Base-by-base conservation (phyloP, 1,139 yeast species). In the Zygotorulaspora mrakii region DNA sequence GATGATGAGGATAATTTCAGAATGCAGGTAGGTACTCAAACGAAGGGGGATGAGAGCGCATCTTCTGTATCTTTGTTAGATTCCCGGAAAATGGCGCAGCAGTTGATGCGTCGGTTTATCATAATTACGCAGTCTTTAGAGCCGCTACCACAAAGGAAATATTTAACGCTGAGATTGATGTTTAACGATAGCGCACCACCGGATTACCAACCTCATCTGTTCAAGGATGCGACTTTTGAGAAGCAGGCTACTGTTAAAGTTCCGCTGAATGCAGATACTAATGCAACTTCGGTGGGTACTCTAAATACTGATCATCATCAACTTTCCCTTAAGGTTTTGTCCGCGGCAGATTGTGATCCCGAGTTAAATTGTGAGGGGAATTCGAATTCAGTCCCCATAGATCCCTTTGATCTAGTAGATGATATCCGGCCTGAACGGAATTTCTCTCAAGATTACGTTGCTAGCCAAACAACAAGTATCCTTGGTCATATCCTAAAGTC, bases 81-180 rank as follows among this genome's bases (percentile, higher is more conserved):
- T 22, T 66, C 74, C 6, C 63, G 74, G 45, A 60, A 61, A 41
- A 62, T 66, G 46, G 61, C 71, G 6, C 74, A 71, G 43, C 71
- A 67, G 36, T 50, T 76, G 37, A 67, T 77, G 64, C 68, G 69
- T 50, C 61, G 73, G 42, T 66, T 77, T 38, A 72, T 77, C 18
- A 62, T 74, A 1, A 57, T 72, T n/a, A 74, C 80, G 0, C 82
- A 77, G 53, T 61, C 71, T 0, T 61, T 77, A 23, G 70, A 74
- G 16, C 69, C 75, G 0, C 53, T 76, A 25, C 81, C 81, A 1
- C 55, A 59, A 2, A 61, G 68, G 35, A 67, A 74, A 39, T 69
- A 49, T 37, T 50, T 75, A 25, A 62, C 73, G 0, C 65, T 77
- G 64, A 65, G 75, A 43, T 56, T 78, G 38, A 44, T 74, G 46